A percentile compares a stretch with the other conserved stretches of the same genome.
Conservation (phyloP, 169 alveolate genomes). For the Cryptosporidium felis region DNA sequence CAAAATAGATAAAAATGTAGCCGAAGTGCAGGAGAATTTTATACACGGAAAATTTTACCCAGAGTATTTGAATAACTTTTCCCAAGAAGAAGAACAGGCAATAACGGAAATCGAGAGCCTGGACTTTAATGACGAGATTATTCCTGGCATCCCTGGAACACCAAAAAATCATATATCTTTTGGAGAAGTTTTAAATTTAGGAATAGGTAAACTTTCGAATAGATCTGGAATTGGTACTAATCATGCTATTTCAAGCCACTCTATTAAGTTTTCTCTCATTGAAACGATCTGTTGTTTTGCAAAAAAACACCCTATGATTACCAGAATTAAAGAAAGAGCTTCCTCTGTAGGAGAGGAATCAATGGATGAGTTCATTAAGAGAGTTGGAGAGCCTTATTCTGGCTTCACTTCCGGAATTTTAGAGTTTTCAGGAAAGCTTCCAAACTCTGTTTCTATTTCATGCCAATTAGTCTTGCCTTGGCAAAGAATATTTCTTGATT, state of each 20-base stretch:
- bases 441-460: conserved; percentile 29
- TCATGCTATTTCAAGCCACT: neutral
- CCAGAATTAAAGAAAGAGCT: neutral
- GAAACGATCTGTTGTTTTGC: conserved; percentile 41
- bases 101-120: neutral
- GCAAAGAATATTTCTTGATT: conserved; percentile 16
- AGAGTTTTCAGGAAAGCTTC: conserved; percentile 19
- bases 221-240: neutral
- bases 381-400: conserved; percentile 3
- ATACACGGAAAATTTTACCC: neutral
- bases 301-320: conserved; percentile 21
- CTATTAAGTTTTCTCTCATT: conserved; percentile 5
- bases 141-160: neutral
- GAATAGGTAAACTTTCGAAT: conserved; percentile 8
- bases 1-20: neutral
- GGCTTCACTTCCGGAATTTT: conserved; percentile 23
- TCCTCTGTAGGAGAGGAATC: neutral
- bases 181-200: neutral
- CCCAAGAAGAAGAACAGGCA: neutral
- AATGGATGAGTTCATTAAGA: neutral
- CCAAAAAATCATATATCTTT: neutral
- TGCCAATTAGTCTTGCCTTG: conserved; percentile 36
- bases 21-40: neutral
- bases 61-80: neutral
- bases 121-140: neutral